Evolutionary conservation across 1,284 basidiomycete species (phyloP).

Genomic region (Bjerkandera adusta): DNA sequence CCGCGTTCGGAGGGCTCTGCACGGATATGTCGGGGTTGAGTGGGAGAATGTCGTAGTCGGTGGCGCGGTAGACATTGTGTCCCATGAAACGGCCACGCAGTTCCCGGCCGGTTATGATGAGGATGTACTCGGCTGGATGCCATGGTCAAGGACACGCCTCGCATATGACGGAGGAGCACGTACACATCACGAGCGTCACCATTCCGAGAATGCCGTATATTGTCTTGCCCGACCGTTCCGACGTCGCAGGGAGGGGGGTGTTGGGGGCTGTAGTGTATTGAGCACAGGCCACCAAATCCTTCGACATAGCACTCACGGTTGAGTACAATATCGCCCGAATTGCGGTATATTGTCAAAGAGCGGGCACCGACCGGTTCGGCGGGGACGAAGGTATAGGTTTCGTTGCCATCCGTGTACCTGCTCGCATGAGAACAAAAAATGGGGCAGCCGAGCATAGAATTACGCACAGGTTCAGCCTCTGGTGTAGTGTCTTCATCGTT

Average conservation of each 20-base stretch:
- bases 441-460: too few relatives aligned
- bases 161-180: conserved; percentile 29
- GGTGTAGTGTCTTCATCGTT: conserved; percentile 66
- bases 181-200: conserved; percentile 84
- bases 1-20: conserved; percentile 71
- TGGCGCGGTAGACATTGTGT: conserved; percentile 86
- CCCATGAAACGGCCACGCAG: conserved; percentile 80
- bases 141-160: conserved; percentile 4
- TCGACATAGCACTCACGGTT: conserved; percentile 49
- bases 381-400: conserved; percentile 76
- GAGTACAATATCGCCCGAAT: conserved; percentile 69
- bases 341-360: conserved; percentile 67
- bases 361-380: conserved; percentile 59
- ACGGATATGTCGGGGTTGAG: conserved; percentile 69
- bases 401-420: conserved; percentile 67
- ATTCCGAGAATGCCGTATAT: conserved; percentile 87
- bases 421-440: conserved; percentile 14
- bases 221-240: conserved; percentile 56
- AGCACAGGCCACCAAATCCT: background rate
- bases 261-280: conserved; percentile 46
- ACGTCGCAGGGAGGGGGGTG: conserved; percentile 47
- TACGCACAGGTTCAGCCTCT: conserved; percentile 64
- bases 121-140: conserved; percentile 83
- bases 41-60: conserved; percentile 91
- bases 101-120: conserved; percentile 86